Evolutionary conservation across 1,284 basidiomycete species (phyloP), one percentile per base, ranked within the genome.

Genomic region (Crucibulum cyathiforme): DNA sequence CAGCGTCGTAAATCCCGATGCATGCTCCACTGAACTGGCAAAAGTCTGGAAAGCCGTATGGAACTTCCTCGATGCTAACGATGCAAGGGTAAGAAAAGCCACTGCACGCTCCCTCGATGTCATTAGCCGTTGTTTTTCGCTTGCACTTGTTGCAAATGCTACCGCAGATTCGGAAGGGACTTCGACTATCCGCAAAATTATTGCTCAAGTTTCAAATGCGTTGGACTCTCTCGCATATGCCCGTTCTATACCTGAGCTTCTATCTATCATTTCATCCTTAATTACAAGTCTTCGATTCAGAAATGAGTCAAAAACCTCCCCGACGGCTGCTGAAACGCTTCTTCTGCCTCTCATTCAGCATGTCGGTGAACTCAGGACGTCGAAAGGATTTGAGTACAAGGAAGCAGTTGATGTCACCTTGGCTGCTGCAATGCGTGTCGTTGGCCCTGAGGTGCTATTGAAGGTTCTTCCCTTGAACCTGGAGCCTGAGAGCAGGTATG

Each of bases 301-400:
- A 46, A 65, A 71, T 52, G 61, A 60, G 15, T 66, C 67, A 2
- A 73, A 72, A 51, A 68, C 73, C 13, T 70, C 73, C 10, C 83
- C 80, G 31, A 87, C 90, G 5, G 90, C 90, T 7, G 92, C 94
- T 3, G 88, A 94, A 68, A 73, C 79, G 48, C 82, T 98, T 8
- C 79, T 97, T 24, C 74, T 92, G 49, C 88, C 90, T 37, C 74
- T 95, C n/a, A 83, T 98, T 53, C 78, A 83, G 62, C 86, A 88
- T 58, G 81, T 98, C 35, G 94, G 90, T 2, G 88, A 91, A 46
- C 77, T 98, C 60, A 82, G 97, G 46, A 80, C 86, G 38, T 84
- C 92, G 68, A 93, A 91, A 74, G 87, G 83, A 5, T 99, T 99
- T 70, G 96, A 98, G 75, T 86, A 92, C 75, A 96, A 95, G 74